Evolutionary conservation across 2,329 filamentous ascomycete species (phyloP).

Genomic region (Colletotrichum lupini): DNA sequence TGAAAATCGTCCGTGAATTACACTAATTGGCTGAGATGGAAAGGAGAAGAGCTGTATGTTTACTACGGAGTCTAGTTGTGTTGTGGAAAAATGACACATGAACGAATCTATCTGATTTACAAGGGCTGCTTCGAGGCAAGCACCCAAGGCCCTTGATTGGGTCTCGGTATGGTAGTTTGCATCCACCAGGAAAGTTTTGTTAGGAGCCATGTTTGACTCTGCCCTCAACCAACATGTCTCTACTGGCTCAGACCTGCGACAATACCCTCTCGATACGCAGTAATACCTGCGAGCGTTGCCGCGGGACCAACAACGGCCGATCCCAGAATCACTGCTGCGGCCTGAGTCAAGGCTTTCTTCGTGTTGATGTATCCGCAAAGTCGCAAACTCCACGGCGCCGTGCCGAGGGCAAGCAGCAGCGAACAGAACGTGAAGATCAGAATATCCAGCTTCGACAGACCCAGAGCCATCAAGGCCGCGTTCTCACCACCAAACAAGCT

Average conservation of each 20-base stretch:
- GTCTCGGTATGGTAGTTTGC: too few species aligned
- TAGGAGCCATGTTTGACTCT: background rate
- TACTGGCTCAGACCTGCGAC: background rate
- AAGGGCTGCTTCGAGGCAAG: too few species aligned
- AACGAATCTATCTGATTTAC: too few species aligned
- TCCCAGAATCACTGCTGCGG: background rate
- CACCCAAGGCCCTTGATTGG: too few species aligned
- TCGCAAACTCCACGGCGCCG: background rate
- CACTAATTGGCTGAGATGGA: background rate
- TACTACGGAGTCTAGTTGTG: too few species aligned
- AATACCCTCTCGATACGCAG: background rate
- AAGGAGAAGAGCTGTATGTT: too few species aligned
- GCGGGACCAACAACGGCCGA: background rate
- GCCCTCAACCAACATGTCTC: background rate
- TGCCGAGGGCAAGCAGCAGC: background rate
- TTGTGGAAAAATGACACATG: too few species aligned
- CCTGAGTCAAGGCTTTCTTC: background rate
- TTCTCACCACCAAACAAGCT: background rate
- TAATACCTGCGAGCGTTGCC: background rate
- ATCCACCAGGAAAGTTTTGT: too few species aligned
- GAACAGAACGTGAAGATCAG: background rate
- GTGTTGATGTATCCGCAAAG: background rate
- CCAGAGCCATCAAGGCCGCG: background rate
- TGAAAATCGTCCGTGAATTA: background rate
- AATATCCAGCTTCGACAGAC: background rate